Evolutionary conservation across 1,284 basidiomycete species (phyloP), one percentile per base, ranked within the genome.

Genomic region (Cutaneotrichosporon cyanovorans): DNA sequence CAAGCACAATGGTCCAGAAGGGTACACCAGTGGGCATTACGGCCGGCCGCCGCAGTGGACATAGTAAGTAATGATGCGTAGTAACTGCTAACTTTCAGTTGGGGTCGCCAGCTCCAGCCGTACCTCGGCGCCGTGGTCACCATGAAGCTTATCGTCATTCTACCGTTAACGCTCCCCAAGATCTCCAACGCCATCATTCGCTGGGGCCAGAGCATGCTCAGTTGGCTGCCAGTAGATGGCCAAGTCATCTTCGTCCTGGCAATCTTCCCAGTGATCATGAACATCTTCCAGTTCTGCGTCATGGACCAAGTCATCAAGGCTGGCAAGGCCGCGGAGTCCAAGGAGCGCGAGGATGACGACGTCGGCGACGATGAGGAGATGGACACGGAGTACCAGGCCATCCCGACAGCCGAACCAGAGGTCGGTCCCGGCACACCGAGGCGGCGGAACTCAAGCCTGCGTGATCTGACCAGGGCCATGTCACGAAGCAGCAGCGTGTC

Each of bases 171-270:
- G 4, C 44, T 90, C 37, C 77, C 81, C 2, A 61, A 52, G 20
- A 66, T 85, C 8, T 83, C 83, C 65, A 79, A 85, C 18, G 78
- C 78, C 12, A 76, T 95, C 38, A 83, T 85, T 59, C 74, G 76
- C 12, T 66, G 87, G 21, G 88, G 84, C 14, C 84, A 84, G 47
- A 90, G 84, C 84, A 71, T 93, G 12, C 74, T 98, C 28, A 79
- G 80, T 51, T 89, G 87, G 82, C 82, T 89, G 77, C 57, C 75
- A 74, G 43, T 81, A 73, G 42, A 82, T 80, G 60, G 75, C 66
- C 87, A 92, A 66, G 84, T 91, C 37, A 78, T 90, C 52, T 86
- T 91, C 60, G 83, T 83, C 30, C 93, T 96, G 87, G 87, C 89
- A 46, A 66, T 96, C 40, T 92, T 95, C 73, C 92, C 92, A 1